Conservation (phyloP, 1,284 basidiomycete genomes). For the Leccinum subfulvum region DNA sequence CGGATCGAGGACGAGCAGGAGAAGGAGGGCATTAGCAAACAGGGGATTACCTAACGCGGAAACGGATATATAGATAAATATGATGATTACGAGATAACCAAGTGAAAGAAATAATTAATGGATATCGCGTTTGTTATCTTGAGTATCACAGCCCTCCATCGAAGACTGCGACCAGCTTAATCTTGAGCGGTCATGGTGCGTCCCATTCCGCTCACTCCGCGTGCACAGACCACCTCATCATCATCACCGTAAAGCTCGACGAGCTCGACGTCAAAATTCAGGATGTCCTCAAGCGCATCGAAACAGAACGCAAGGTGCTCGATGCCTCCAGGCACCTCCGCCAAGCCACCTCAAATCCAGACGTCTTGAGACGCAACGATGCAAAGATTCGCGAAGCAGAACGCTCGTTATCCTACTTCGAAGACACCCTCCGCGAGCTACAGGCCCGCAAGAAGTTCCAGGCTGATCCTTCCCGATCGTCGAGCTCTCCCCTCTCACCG, state of each 20-base stretch:
- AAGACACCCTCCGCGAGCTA: constrained; percentile 82
- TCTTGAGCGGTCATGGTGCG: constrained; percentile 32
- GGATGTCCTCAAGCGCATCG: constrained; percentile 87
- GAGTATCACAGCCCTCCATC: constrained; percentile 32
- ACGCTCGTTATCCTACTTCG: constrained; percentile 84
- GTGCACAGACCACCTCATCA: constrained; percentile 16
- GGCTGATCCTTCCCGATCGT: constrained; percentile 54
- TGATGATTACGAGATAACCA: constrained; percentile 30
- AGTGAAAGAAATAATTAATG: constrained; percentile 17
- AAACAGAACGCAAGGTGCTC: constrained; percentile 90
- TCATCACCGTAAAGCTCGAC: constrained; percentile 26
- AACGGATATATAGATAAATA: constrained; percentile 14
- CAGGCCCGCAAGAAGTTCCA: constrained; percentile 73
- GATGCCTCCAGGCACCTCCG: constrained; percentile 81
- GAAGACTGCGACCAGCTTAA: neutral
- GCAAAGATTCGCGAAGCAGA: constrained; percentile 88
- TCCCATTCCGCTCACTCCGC: constrained; percentile 8
- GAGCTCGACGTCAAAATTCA: constrained; percentile 88
- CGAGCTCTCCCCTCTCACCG: constrained; percentile 33
- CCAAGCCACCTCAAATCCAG: constrained; percentile 82
- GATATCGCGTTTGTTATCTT: constrained; percentile 24
- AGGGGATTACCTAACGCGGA: neutral
- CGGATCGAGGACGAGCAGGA: constrained; percentile 34
- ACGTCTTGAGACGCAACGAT: constrained; percentile 80
- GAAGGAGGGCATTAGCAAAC: constrained; percentile 36